These are phyloP conservation scores for Sordaria brevicollis DNA, from an alignment of 495 filamentous ascomycete species.

Conservation along the genomic window DNA sequence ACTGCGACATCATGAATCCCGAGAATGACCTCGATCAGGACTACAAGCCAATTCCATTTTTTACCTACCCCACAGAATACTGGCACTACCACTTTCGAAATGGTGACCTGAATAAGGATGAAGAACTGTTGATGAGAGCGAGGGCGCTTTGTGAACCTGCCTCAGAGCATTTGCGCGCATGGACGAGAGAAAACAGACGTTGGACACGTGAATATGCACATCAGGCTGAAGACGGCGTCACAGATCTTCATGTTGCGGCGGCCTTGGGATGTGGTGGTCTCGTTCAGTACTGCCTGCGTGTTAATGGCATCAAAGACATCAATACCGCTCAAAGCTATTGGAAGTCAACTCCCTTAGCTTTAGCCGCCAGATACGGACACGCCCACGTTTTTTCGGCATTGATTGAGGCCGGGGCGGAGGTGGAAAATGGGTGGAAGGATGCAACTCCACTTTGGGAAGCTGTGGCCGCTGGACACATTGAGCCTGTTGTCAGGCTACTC, in stretches of 20 bases:
- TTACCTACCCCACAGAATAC: background rate
- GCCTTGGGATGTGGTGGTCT: background rate
- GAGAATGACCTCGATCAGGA: background rate
- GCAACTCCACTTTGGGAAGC: background rate
- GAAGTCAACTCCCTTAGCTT: background rate
- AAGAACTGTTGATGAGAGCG: background rate
- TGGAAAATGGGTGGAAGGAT: background rate
- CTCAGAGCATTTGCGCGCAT: background rate
- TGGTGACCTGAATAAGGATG: background rate
- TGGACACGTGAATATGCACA: background rate
- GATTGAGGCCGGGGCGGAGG: background rate
- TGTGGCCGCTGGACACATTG: rapidly evolving
- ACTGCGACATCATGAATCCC: background rate
- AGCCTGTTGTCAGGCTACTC: background rate
- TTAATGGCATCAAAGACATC: background rate
- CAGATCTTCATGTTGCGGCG: background rate
- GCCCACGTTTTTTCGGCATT: rapidly evolving
- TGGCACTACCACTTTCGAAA: background rate
- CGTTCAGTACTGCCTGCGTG: background rate
- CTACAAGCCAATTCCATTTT: background rate
- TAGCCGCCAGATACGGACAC: background rate
- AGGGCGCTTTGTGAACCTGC: background rate
- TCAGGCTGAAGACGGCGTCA: background rate
- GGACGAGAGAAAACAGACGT: background rate
- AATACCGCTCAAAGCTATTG: rapidly evolving